Conservation (phyloP, 225 moss, liverwort and hornwort genomes). For the Rhytidiadelphus loreus region DNA sequence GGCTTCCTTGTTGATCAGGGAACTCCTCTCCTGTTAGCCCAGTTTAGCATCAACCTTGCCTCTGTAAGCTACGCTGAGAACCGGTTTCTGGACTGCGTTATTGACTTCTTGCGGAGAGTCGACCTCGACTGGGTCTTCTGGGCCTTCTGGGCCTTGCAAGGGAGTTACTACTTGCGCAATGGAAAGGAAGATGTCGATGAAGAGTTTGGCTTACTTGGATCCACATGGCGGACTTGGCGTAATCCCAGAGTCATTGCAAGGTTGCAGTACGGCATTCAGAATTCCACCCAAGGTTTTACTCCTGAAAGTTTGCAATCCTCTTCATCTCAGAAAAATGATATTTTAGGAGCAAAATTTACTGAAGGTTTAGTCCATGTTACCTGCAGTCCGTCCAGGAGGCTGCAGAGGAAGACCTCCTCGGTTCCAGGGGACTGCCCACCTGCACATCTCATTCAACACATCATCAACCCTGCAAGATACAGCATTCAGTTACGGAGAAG, state of each 20-base stretch:
- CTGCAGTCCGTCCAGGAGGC: background rate
- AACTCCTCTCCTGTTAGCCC: slow-evolving; percentile 28
- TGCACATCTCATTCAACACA: background rate
- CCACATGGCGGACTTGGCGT: slow-evolving; percentile 29
- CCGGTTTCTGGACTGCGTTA: slow-evolving; percentile 37
- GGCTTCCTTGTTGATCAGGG: slow-evolving; percentile 23
- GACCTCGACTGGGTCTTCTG: slow-evolving; percentile 59
- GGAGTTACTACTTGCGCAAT: slow-evolving; percentile 54
- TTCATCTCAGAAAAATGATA: background rate
- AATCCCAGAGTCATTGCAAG: slow-evolving; percentile 23
- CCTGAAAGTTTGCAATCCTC: background rate
- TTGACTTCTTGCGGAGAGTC: slow-evolving; percentile 15
- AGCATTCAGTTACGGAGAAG: background rate
- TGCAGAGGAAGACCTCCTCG: background rate
- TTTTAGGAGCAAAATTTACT: background rate
- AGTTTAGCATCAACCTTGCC: slow-evolving; percentile 32
- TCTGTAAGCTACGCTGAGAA: slow-evolving; percentile 1
- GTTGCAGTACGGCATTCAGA: slow-evolving; percentile 14
- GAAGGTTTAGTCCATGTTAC: background rate
- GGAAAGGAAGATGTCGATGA: slow-evolving; percentile 38
- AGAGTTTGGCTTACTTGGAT: slow-evolving; percentile 33
- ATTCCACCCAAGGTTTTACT: slow-evolving; percentile 2
- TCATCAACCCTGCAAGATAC: background rate
- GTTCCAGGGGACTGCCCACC: background rate
- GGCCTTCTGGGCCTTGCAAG: slow-evolving; percentile 62